These are phyloP conservation scores for Lentinula novae-zelandiae DNA, from an alignment of 1,284 basidiomycete species.

Conservation along the genomic window DNA sequence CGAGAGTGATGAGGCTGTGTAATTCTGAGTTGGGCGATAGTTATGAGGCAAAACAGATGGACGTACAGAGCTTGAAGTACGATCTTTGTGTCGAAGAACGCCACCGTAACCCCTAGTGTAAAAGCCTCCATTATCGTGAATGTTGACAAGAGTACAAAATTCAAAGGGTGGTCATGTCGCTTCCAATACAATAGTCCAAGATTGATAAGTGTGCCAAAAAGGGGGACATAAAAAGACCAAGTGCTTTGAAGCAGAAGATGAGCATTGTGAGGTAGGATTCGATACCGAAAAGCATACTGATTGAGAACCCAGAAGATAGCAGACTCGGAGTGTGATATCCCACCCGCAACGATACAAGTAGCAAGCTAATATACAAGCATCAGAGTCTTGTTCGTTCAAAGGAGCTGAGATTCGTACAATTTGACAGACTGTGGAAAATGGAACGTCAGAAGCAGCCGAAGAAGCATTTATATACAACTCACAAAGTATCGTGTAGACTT, in stretches of 20 bases:
- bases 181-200: constrained; percentile 84
- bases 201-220: constrained; percentile 72
- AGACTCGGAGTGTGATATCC: constrained; percentile 54
- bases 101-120: constrained; percentile 73
- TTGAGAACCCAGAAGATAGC: constrained; percentile 63
- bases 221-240: constrained; percentile 74
- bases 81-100: constrained; percentile 72
- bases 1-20: constrained; percentile 72
- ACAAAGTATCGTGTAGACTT: constrained; percentile 81
- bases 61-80: constrained; percentile 83
- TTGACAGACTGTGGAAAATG: constrained; percentile 42
- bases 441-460: neutral
- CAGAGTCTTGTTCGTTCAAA: neutral
- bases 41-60: neutral
- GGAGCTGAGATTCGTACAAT: constrained; percentile 13
- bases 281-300: constrained; percentile 42
- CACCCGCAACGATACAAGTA: constrained; percentile 66
- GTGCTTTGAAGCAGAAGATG: constrained; percentile 32
- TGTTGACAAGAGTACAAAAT: constrained; percentile 71
- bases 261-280: neutral
- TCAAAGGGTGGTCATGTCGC: constrained; percentile 80
- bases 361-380: constrained; percentile 43
- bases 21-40: neutral
- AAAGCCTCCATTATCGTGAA: constrained; percentile 82
- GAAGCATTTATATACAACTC: constrained; percentile 27